Percentiles rank a stretch among this genome's conserved stretches.
Evolutionary conservation across 2,329 filamentous ascomycete species (phyloP).

Genomic region (Westerdykella aurantiaca): DNA sequence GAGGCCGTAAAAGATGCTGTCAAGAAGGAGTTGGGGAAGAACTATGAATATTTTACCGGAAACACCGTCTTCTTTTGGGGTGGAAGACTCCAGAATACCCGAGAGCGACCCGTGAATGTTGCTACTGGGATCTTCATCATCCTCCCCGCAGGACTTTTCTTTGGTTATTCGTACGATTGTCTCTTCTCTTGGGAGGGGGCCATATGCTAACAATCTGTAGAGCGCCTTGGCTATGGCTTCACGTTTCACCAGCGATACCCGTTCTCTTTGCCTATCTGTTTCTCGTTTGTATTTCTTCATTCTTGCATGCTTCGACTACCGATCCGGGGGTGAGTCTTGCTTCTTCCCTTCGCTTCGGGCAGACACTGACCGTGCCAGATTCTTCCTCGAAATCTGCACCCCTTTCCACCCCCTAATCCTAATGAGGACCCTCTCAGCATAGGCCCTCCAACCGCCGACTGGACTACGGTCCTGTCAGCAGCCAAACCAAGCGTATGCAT

Average conservation of each 20-base stretch:
- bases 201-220: conserved; percentile 30
- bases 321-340: conserved; percentile 75
- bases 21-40: conserved; percentile 55
- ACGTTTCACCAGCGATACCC: conserved; percentile 83
- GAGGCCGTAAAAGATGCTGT: conserved; percentile 39
- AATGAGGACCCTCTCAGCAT: conserved; percentile 75
- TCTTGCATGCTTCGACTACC: conserved; percentile 83
- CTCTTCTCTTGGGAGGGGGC: neutral
- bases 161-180: conserved; percentile 62
- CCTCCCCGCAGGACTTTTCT: conserved; percentile 75
- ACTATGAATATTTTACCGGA: conserved; percentile 88
- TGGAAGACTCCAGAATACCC: conserved; percentile 82
- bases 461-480: conserved; percentile 82
- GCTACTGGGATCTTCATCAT: conserved; percentile 76
- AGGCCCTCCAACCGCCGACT: conserved; percentile 83
- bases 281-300: conserved; percentile 86
- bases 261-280: conserved; percentile 88
- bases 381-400: conserved; percentile 84
- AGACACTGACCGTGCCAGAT: conserved; percentile 54
- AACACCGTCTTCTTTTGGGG: conserved; percentile 87
- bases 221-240: conserved; percentile 76
- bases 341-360: neutral
- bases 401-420: conserved; percentile 69
- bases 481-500: conserved; percentile 74
- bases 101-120: conserved; percentile 81